These are phyloP conservation scores for Diutina neorugosa DNA, from an alignment of 1,139 yeast genomes.

Conservation along the genomic window DNA sequence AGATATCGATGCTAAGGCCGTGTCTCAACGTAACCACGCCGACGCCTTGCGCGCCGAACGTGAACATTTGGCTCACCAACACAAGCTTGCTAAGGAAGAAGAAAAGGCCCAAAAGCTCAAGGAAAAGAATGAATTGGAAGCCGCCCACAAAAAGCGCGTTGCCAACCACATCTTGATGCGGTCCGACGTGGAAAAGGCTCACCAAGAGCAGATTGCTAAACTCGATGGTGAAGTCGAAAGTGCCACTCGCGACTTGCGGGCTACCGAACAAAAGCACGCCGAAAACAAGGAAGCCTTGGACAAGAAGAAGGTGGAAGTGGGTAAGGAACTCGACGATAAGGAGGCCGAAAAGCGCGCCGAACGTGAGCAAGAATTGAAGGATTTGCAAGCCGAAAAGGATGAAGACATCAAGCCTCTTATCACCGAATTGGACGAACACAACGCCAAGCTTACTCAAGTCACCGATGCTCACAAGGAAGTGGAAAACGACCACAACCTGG, in stretches of 20 bases:
- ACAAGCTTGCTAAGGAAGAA: conserved; percentile 9
- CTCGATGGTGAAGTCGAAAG: conserved; percentile 29
- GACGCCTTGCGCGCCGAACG: conserved; percentile 30
- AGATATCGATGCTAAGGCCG: conserved; percentile 64
- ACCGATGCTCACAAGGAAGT: conserved; percentile 28
- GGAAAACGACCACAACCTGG: conserved; percentile 21
- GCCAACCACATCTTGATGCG: conserved; percentile 10
- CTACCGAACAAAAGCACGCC: conserved; percentile 20
- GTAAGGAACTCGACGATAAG: conserved; percentile 29
- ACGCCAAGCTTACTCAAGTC: conserved; percentile 25
- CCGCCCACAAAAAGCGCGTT: conserved; percentile 23
- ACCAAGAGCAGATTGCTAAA: conserved; percentile 22
- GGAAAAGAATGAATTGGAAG: not conserved
- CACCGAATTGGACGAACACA: conserved; percentile 29
- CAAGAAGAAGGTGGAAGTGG: conserved; percentile 27
- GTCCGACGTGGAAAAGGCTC: conserved; percentile 27
- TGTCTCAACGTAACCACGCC: conserved; percentile 46
- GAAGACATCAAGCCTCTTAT: conserved; percentile 28
- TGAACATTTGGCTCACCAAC: conserved; percentile 19
- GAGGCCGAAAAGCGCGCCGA: conserved; percentile 28
- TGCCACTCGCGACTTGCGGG: conserved; percentile 24
- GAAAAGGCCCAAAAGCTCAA: conserved; percentile 38
- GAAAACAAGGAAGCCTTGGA: conserved; percentile 27
- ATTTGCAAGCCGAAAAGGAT: conserved; percentile 34
- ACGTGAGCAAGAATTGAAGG: conserved; percentile 31